Evolutionary conservation across 306 rosid species (phyloP), one percentile per base, ranked within the genome.

Genomic region (Prunus persica): DNA sequence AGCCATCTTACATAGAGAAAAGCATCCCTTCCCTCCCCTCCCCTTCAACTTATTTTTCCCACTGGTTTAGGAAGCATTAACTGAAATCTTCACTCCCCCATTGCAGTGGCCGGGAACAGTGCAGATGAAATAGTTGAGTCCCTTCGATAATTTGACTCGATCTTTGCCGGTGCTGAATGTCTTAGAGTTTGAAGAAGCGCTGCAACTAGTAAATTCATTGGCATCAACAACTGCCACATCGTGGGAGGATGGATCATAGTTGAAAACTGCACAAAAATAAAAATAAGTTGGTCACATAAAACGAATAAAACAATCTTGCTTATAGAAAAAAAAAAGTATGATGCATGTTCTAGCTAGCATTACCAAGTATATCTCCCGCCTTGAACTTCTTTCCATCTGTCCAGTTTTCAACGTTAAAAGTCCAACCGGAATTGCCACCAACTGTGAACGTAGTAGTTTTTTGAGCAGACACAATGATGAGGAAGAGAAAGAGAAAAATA

Each of bases 51-150:
- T 6, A 14, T 55, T 55, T 55, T 58, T 58, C 30, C n/a, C 57
- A 51, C 8, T 20, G 8, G 2, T 41, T 67, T 47, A 54, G 43
- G 46, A 27, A 56, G 74, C 80, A 47, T 76, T 34, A 49, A 67
- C 56, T 13, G 57, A 13, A n/a, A 76, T 56, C 58, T 56, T 67
- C 66, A 76, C 41, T 13, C 68, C 80, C 2, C 20, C 47, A 4
- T 24, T 47, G 67, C 74, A 76, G 56, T 76, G 80, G 73, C 74
- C 80, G 27, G 68, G 67, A 47, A 76, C 27, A 24, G 57, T 41
- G 47, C 80, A 76, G 46, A 76, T 67, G 73, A 67, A 76, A 65
- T 76, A 67, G 74, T 67, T 67, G 18, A 6, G 67, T 55, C 80
- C 74, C 73, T 67, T 55, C 1, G 43, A 54, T 52, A 76, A 18